phyloP scores from a whole-genome alignment of 1,284 basidiomycete genomes.

The Ustilago crameri region DNA sequence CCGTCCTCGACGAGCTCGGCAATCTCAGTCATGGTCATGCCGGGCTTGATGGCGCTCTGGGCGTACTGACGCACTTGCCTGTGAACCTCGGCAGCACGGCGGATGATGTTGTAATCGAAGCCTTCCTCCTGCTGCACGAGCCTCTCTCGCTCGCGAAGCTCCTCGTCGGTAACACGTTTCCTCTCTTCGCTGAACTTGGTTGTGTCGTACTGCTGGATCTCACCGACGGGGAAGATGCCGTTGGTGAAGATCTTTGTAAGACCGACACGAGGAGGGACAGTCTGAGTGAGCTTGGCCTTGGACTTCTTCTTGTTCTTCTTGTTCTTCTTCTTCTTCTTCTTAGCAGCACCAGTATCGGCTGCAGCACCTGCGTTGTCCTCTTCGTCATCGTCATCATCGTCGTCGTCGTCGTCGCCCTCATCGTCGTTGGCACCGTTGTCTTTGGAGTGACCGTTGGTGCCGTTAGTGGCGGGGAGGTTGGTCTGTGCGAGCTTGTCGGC shows the following conservation, averaged over 20 bases:
- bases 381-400: conserved; percentile 52
- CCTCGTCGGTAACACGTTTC: conserved; percentile 88
- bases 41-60: conserved; percentile 84
- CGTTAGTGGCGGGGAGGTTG: conserved; percentile 32
- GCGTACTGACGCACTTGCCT: conserved; percentile 83
- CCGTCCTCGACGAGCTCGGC: conserved; percentile 89
- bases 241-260: conserved; percentile 88
- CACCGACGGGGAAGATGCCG: conserved; percentile 88
- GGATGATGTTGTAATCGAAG: conserved; percentile 82
- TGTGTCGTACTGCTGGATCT: conserved; percentile 84
- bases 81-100: conserved; percentile 94
- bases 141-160: conserved; percentile 85
- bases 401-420: conserved; percentile 53
- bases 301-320: conserved; percentile 74
- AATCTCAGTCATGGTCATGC: conserved; percentile 94
- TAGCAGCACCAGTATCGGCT: conserved; percentile 38
- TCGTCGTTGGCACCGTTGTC: conserved; percentile 24
- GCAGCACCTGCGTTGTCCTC: conserved; percentile 26
- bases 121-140: conserved; percentile 69
- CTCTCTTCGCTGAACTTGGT: conserved; percentile 72
- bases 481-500: conserved; percentile 44
- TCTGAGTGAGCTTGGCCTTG: conserved; percentile 72
- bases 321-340: conserved; percentile 87
- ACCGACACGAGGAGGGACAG: conserved; percentile 91
- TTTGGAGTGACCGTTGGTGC: conserved; percentile 29